Percentiles rank a stretch among this genome's conserved stretches.
phyloP scores from a whole-genome alignment of 2,329 filamentous ascomycete species.

The Cercospora janseana region DNA sequence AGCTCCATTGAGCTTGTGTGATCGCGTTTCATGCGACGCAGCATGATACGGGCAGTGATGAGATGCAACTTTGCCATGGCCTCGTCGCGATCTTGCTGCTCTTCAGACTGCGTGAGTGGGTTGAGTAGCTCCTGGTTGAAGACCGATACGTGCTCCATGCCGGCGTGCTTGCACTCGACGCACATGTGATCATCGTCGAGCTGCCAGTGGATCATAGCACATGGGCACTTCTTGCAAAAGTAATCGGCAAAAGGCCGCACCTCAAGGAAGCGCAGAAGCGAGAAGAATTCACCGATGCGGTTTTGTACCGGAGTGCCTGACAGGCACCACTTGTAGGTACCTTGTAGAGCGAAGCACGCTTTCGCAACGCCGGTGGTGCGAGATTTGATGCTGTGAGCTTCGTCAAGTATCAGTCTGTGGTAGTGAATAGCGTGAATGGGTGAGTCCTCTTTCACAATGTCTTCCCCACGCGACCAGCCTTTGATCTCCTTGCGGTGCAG shows the following conservation, averaged over 20 bases:
- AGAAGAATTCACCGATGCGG: constrained; percentile 31
- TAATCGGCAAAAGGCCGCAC: constrained; percentile 88
- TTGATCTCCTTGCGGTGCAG: constrained; percentile 90
- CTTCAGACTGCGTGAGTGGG: constrained; percentile 56
- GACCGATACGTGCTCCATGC: constrained; percentile 69
- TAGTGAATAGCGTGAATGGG: constrained; percentile 80
- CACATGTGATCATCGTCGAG: constrained; percentile 72
- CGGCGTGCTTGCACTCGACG: constrained; percentile 64
- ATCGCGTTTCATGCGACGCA: constrained; percentile 90
- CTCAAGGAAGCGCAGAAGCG: constrained; percentile 81
- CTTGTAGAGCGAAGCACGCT: constrained; percentile 87
- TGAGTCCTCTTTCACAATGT: constrained; percentile 73
- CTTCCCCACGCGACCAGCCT: constrained; percentile 78
- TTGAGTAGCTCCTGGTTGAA: constrained; percentile 96
- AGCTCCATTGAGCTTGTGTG: constrained; percentile 94
- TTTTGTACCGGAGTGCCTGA: constrained; percentile 91
- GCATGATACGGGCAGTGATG: constrained; percentile 91
- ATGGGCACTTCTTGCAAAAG: constrained; percentile 83
- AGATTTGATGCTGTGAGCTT: constrained; percentile 91
- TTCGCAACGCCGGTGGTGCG: constrained; percentile 88
- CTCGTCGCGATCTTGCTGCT: constrained; percentile 56
- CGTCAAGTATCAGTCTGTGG: constrained; percentile 89
- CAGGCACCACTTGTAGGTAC: constrained; percentile 90
- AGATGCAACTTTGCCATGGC: constrained; percentile 81
- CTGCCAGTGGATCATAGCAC: constrained; percentile 78